Evolutionary conservation across 2,329 filamentous ascomycete species (phyloP).

Genomic region (Xylaria sp.): DNA sequence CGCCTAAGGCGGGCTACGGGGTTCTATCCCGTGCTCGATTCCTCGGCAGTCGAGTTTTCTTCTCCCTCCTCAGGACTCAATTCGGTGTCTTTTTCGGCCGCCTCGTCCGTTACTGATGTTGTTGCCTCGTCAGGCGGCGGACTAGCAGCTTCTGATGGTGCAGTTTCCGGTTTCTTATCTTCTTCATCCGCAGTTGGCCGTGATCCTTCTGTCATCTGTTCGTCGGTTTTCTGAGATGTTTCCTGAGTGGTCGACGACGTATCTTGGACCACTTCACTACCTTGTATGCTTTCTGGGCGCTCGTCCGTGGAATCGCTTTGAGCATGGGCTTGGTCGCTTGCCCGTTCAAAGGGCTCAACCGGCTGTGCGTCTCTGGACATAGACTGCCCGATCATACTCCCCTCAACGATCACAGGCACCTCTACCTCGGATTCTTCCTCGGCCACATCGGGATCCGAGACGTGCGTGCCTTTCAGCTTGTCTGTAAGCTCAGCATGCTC

Average conservation of each 20-base stretch:
- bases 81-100: conserved; percentile 24
- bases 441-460: conserved; percentile 66
- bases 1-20: conserved; percentile 37
- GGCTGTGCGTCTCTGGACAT: conserved; percentile 35
- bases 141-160: conserved; percentile 20
- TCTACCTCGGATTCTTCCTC: conserved; percentile 61
- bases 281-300: conserved; percentile 34
- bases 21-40: conserved; percentile 43
- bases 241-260: conserved; percentile 41
- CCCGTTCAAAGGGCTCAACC: conserved; percentile 32
- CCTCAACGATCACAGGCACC: conserved; percentile 56
- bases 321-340: conserved; percentile 26
- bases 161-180: conserved; percentile 32
- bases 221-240: conserved; percentile 42
- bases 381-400: conserved; percentile 48
- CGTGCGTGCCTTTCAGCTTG: conserved; percentile 59
- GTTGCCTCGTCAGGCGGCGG: conserved; percentile 1
- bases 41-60: conserved; percentile 35
- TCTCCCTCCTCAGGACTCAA: conserved; percentile 21
- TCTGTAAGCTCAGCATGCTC: conserved; percentile 61
- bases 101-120: conserved; percentile 13
- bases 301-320: conserved; percentile 40
- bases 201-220: conserved; percentile 42
- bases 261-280: conserved; percentile 39
- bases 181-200: conserved; percentile 44